phyloP scores from a whole-genome alignment of 139 green algal species.

The Chlorella sp. region DNA sequence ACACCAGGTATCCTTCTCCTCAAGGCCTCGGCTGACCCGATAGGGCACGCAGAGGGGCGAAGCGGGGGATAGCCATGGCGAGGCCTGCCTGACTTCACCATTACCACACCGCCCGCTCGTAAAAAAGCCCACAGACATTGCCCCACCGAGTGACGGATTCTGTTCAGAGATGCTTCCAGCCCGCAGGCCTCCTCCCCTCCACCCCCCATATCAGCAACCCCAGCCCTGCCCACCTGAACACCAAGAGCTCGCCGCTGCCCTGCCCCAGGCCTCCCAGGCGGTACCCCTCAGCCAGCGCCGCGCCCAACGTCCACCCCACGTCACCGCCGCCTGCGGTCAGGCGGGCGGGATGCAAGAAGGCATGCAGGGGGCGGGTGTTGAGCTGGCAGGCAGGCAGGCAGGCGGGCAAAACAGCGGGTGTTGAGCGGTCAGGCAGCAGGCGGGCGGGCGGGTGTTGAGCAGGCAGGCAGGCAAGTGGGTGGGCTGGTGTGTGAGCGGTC shows the following conservation, averaged over 20 bases:
- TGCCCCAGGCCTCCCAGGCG: slow-evolving; percentile 24
- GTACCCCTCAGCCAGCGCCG: slow-evolving; percentile 74
- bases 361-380: not conserved
- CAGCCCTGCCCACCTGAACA: not conserved
- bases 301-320: slow-evolving; percentile 83
- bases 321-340: slow-evolving; percentile 45
- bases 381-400: not conserved
- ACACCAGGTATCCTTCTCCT: not conserved
- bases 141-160: too few relatives aligned
- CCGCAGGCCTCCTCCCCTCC: too few relatives aligned
- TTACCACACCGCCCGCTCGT: too few relatives aligned
- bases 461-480: too few relatives aligned
- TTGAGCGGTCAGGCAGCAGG: too few relatives aligned
- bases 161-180: too few relatives aligned
- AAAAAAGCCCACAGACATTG: too few relatives aligned
- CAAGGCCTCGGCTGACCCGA: too few relatives aligned
- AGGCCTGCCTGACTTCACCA: too few relatives aligned
- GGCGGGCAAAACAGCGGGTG: not conserved
- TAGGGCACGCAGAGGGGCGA: too few relatives aligned
- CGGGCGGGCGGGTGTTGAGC: not conserved
- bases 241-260: not conserved
- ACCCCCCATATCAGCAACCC: not conserved
- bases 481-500: too few relatives aligned
- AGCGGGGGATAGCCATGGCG: too few relatives aligned
- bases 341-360: not conserved